Conservation (phyloP, 2,329 filamentous ascomycete species). For the Ophiostoma populinum region DNA sequence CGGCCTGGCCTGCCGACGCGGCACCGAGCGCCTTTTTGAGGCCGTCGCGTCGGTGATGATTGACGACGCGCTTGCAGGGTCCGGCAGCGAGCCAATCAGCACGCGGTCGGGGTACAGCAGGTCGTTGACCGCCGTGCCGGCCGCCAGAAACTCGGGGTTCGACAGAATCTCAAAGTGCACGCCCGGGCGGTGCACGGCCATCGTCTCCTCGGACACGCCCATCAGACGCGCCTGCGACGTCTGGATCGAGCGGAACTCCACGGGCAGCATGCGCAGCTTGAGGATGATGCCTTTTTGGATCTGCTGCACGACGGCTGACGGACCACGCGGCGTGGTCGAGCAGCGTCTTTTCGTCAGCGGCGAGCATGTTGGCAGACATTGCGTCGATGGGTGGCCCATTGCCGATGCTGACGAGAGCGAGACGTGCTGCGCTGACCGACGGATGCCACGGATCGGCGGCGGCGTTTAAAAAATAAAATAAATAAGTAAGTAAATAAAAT, state of each 20-base stretch:
- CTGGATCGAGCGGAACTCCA: conserved; percentile 86
- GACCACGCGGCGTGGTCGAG: no score
- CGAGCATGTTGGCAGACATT: no score
- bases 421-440: no score
- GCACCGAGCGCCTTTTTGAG: conserved; percentile 2
- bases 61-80: no score
- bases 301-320: conserved; percentile 67
- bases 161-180: conserved; percentile 59
- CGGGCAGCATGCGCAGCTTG: conserved; percentile 74
- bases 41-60: no score
- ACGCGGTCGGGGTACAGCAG: conserved; percentile 56
- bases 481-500: no score
- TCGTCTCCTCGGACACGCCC: conserved; percentile 68
- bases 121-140: conserved; percentile 58
- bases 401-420: no score
- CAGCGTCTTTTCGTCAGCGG: no score
- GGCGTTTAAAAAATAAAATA: no score
- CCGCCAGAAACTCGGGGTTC: conserved; percentile 68
- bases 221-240: conserved; percentile 96
- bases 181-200: conserved; percentile 41
- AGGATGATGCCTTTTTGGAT: conserved; percentile 68
- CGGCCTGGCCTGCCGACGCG: conserved; percentile 25
- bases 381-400: no score
- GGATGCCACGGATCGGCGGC: no score
- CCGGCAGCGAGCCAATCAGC: conserved; percentile 51